phyloP scores from a whole-genome alignment of 306 rosid genomes.

The Ammopiptanthus mongolicus region DNA sequence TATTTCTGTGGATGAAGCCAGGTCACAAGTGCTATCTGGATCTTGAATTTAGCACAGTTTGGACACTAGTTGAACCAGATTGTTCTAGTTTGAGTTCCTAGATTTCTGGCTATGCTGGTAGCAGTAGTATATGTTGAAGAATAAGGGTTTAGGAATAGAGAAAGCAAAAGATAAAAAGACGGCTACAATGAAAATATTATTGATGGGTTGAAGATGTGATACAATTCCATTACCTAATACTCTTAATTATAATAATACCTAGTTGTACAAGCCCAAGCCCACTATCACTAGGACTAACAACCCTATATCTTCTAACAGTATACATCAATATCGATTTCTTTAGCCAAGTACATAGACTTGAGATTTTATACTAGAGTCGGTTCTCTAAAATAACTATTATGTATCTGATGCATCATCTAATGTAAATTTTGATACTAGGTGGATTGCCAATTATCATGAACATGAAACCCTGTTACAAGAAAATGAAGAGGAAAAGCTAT shows the following conservation, averaged over 20 bases:
- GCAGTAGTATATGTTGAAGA: not conserved
- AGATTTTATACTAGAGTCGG: not conserved
- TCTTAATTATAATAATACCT: too few relatives aligned
- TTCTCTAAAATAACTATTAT: not conserved
- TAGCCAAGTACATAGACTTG: not conserved
- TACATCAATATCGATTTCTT: not conserved
- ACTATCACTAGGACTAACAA: too few relatives aligned
- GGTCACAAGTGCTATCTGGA: not conserved
- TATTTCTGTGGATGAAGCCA: not conserved
- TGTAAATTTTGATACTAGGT: conserved; percentile 39
- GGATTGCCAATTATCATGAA: conserved; percentile 85
- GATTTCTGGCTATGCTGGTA: not conserved
- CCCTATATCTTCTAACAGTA: too few relatives aligned
- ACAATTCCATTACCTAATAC: too few relatives aligned
- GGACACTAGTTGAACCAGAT: not conserved
- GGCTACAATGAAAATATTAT: too few relatives aligned
- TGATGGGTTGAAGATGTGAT: too few relatives aligned
- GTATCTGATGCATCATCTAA: conserved; percentile 16
- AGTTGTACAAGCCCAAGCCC: too few relatives aligned
- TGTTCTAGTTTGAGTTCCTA: not conserved
- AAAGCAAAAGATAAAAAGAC: too few relatives aligned
- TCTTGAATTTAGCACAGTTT: not conserved
- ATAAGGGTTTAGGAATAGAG: too few relatives aligned
- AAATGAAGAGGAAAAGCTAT: conserved; percentile 86
- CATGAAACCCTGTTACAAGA: conserved; percentile 91